These are phyloP conservation scores for Apium graveolens DNA, from an alignment of 129 eudicot species.

Conservation along the genomic window DNA sequence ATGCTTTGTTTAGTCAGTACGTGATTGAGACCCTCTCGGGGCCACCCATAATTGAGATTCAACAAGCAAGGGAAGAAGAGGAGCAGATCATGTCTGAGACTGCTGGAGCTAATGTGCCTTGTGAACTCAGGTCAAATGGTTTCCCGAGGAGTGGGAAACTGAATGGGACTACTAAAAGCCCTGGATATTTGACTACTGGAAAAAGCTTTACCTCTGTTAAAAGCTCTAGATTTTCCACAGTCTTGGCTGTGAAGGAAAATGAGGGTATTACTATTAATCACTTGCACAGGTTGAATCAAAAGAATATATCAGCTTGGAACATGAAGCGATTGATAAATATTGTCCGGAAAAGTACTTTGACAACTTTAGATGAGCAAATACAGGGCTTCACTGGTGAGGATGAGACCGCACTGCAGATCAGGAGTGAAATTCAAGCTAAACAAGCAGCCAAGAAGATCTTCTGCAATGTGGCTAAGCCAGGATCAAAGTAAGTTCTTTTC, in stretches of 20 bases:
- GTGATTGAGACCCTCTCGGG: conserved; percentile 1
- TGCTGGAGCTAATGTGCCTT: conserved; percentile 5
- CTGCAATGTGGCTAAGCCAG: conserved; percentile 64
- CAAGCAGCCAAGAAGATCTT: conserved; percentile 75
- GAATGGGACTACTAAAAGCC: conserved; percentile 22
- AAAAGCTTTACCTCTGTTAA: conserved; percentile 24
- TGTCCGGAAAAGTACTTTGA: conserved; percentile 51
- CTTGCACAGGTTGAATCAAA: conserved; percentile 3
- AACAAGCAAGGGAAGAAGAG: conserved; percentile 31
- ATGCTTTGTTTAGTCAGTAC: conserved; percentile 5
- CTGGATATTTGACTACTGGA: conserved; percentile 22
- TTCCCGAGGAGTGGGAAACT: not conserved
- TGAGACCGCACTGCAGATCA: conserved; percentile 55
- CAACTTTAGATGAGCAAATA: conserved; percentile 66
- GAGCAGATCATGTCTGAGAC: conserved; percentile 29
- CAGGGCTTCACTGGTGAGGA: conserved; percentile 49
- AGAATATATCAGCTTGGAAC: conserved; percentile 74
- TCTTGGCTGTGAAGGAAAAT: conserved; percentile 34
- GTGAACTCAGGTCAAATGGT: not conserved
- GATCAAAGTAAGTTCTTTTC: conserved; percentile 50
- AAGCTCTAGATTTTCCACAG: conserved; percentile 43
- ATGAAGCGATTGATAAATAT: conserved; percentile 78
- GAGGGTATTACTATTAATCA: conserved; percentile 8
- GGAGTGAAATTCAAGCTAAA: conserved; percentile 68
- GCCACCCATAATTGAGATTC: conserved; percentile 16